Evolutionary conservation across 106 monocot genomes (phyloP).

Genomic region (Chionographis japonica): DNA sequence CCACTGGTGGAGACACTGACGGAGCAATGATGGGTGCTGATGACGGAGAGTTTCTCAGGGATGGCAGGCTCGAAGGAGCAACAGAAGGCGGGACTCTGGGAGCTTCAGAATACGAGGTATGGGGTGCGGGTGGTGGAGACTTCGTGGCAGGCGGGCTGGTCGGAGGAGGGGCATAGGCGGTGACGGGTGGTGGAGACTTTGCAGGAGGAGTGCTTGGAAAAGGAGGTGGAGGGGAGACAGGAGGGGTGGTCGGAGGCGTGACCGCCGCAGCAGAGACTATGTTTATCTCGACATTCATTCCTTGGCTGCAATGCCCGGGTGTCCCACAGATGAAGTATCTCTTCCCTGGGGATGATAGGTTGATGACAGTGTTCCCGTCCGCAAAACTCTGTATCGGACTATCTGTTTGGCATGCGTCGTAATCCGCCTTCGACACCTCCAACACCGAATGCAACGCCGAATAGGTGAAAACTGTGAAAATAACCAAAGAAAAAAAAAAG

Average conservation of each 20-base stretch:
- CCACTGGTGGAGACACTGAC: not conserved
- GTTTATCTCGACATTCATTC: constrained; percentile 48
- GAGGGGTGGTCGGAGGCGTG: not conserved
- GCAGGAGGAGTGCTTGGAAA: not conserved
- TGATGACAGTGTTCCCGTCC: constrained; percentile 28
- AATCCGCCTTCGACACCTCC: constrained; percentile 48
- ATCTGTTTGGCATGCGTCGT: constrained; percentile 34
- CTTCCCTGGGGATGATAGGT: constrained; percentile 32
- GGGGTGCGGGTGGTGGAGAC: too few species aligned
- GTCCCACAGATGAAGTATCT: constrained; percentile 56
- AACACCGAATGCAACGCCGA: constrained; percentile 21
- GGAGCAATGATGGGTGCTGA: not conserved
- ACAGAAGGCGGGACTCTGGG: too few species aligned
- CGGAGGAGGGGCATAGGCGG: not conserved
- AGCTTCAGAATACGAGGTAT: too few species aligned
- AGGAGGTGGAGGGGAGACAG: not conserved
- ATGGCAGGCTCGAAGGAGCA: too few species aligned
- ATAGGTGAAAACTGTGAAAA: constrained; percentile 35
- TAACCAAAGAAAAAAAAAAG: not conserved
- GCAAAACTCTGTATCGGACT: constrained; percentile 13
- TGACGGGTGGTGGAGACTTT: not conserved
- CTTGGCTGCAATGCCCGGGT: constrained; percentile 36
- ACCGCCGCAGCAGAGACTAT: constrained; percentile 12
- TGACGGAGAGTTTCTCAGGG: too few species aligned
- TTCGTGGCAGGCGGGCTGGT: not conserved